Conservation (phyloP, 495 filamentous ascomycete genomes). For the Penicillium turbatum region DNA sequence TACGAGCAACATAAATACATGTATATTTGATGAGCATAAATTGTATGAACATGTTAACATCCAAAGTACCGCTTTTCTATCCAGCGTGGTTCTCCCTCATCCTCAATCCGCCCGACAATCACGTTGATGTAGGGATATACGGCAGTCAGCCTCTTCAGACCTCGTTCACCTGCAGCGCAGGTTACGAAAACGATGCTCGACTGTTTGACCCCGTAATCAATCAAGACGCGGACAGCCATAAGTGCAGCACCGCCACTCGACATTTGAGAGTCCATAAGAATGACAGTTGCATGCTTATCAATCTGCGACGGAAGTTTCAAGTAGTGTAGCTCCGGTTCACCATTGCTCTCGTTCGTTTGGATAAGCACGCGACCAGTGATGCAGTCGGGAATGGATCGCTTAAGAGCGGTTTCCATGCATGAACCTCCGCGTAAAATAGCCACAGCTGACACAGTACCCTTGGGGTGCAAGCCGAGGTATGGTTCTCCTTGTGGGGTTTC, state of each 20-base stretch:
- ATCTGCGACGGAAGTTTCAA: conserved; percentile 70
- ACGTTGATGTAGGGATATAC: conserved; percentile 83
- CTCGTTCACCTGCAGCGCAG: conserved; percentile 75
- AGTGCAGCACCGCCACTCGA: conserved; percentile 86
- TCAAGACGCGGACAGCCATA: conserved; percentile 91
- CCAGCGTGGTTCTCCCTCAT: conserved; percentile 74
- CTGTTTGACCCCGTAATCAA: conserved; percentile 89
- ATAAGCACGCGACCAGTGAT: conserved; percentile 85
- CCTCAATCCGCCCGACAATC: conserved; percentile 74
- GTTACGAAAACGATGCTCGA: conserved; percentile 85
- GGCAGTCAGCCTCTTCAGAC: conserved; percentile 73
- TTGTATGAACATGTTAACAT: conserved; percentile 47
- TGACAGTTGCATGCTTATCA: conserved; percentile 65
- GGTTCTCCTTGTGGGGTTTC: conserved; percentile 60
- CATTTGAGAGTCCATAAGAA: conserved; percentile 92
- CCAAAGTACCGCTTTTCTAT: conserved; percentile 79
- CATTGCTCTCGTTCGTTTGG: conserved; percentile 76
- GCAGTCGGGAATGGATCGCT: conserved; percentile 86
- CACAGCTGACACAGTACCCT: conserved; percentile 78
- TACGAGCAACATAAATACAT: background rate
- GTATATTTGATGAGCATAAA: background rate
- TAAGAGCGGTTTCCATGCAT: conserved; percentile 79
- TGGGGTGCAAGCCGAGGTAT: conserved; percentile 64
- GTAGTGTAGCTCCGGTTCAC: conserved; percentile 90
- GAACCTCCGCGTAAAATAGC: conserved; percentile 83